phyloP scores from a whole-genome alignment of 2,329 filamentous ascomycete genomes.

The Fusarium sp. region DNA sequence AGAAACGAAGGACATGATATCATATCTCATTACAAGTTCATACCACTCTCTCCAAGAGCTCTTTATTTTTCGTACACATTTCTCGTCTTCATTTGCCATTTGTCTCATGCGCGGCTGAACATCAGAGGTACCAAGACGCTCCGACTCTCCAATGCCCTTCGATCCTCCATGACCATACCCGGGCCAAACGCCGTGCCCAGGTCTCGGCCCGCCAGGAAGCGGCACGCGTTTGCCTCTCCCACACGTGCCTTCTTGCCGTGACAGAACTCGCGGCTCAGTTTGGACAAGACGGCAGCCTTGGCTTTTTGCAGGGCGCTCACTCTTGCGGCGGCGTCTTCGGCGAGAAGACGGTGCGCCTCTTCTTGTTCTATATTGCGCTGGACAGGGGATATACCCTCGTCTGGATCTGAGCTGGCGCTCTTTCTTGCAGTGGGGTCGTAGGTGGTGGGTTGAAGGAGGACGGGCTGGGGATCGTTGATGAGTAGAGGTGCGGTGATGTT shows the following conservation, averaged over 20 bases:
- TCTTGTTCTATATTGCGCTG: conserved; percentile 73
- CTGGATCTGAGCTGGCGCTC: conserved; percentile 41
- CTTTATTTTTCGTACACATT: conserved; percentile 11
- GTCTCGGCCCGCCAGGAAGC: conserved; percentile 52
- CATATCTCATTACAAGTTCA: conserved; percentile 52
- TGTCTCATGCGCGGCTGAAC: conserved; percentile 63
- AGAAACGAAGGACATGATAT: conserved; percentile 46
- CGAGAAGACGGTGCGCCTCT: conserved; percentile 68
- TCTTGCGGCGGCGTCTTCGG: conserved; percentile 70
- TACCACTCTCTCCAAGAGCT: conserved; percentile 38
- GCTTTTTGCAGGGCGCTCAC: conserved; percentile 70
- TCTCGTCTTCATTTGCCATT: not conserved
- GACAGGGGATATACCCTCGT: conserved; percentile 68
- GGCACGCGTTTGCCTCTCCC: conserved; percentile 55
- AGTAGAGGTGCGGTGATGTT: conserved; percentile 67
- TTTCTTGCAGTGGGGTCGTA: conserved; percentile 63
- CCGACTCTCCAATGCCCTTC: conserved; percentile 66
- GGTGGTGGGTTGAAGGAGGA: conserved; percentile 70
- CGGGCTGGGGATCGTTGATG: conserved; percentile 63
- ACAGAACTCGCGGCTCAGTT: conserved; percentile 69
- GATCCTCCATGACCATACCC: conserved; percentile 59
- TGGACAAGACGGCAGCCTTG: conserved; percentile 72
- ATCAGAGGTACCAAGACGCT: conserved; percentile 72
- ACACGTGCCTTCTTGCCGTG: conserved; percentile 51
- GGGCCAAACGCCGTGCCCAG: conserved; percentile 51